These are phyloP conservation scores for Ampelomyces quisqualis DNA, from an alignment of 2,329 filamentous ascomycete genomes.

Conservation along the genomic window DNA sequence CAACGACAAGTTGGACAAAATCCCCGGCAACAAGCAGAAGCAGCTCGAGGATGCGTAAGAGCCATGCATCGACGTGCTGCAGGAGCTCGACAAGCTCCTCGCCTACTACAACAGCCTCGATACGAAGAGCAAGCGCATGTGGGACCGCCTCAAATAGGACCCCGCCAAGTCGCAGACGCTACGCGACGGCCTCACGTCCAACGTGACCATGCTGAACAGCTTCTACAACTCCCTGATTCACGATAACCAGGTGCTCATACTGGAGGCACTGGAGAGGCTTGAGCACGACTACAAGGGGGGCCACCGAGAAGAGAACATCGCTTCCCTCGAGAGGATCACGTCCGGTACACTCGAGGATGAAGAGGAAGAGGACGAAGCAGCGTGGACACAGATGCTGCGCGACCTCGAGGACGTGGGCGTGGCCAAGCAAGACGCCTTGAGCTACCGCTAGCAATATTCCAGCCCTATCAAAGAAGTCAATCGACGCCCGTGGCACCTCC, in stretches of 20 bases:
- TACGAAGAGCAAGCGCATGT: constrained; percentile 31
- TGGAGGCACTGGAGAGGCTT: constrained; percentile 32
- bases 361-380: constrained; percentile 25
- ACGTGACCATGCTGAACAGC: constrained; percentile 25
- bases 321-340: constrained; percentile 27
- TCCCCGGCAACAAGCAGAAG: constrained; percentile 20
- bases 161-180: constrained; percentile 23
- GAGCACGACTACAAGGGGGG: constrained; percentile 34
- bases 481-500: background rate
- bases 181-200: constrained; percentile 26
- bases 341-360: constrained; percentile 11
- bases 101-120: constrained; percentile 33
- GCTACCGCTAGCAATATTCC: constrained; percentile 21
- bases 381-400: constrained; percentile 35
- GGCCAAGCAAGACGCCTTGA: constrained; percentile 20
- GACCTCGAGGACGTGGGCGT: constrained; percentile 38
- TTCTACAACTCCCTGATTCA: constrained; percentile 34
- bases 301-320: constrained; percentile 32
- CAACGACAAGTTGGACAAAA: constrained; percentile 29
- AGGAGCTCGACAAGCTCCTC: constrained; percentile 29
- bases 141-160: constrained; percentile 36
- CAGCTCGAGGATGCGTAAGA: constrained; percentile 26
- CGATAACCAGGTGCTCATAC: constrained; percentile 32
- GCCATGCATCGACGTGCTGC: constrained; percentile 28
- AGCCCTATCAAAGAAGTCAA: background rate